Evolutionary conservation across 2,329 filamentous ascomycete species (phyloP), one percentile per base, ranked within the genome.

Genomic region (Fusarium staphyleae): DNA sequence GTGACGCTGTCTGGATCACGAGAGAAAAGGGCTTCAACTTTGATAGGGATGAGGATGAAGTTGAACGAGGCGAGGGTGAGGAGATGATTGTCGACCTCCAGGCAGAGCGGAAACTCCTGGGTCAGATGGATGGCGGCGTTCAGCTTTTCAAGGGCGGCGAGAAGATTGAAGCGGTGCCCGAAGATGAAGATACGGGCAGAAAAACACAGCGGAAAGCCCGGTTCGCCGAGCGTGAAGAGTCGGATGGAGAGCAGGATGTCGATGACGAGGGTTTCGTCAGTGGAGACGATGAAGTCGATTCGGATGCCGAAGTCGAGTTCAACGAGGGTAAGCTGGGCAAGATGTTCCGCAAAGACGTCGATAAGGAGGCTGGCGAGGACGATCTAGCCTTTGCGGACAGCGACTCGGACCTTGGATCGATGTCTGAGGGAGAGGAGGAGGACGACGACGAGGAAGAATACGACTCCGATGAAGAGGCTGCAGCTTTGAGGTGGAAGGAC

Each of bases 361-460:
- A 84, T 28, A 77, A 78, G 45, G 77, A 82, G 30, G 80, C 70
- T 16, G 78, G 78, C 10, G 84, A 86, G 18, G 90, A 86, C 24
- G 91, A 96, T 48, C 67, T 98, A 51, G 91, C 87, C 1, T 99
- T 97, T 77, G 95, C 95, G 12, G 95, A 99, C 69, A 96, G 91
- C 68, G 96, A 99, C 72, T 99, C 95, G 0, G 96, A 99, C 70
- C 81, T 99, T 4, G 95, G 95, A 6, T 96, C 93, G 3, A 75
- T 97, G 59, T 96, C 91, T 3, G 77, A 78, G 2, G 74, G 73
- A 0, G 76, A 77, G 3, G 76, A 77, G 3, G 76, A 75, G 4
- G 77, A 76, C 10, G 75, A 78, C 0, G 76, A 77, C 0, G 81
- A 84, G 13, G 83, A 84, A n/a, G 83, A 84, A n/a, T 71, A 74